Evolutionary conservation across 1,139 yeast genomes (phyloP).

Genomic region (Protomyces gravidus): DNA sequence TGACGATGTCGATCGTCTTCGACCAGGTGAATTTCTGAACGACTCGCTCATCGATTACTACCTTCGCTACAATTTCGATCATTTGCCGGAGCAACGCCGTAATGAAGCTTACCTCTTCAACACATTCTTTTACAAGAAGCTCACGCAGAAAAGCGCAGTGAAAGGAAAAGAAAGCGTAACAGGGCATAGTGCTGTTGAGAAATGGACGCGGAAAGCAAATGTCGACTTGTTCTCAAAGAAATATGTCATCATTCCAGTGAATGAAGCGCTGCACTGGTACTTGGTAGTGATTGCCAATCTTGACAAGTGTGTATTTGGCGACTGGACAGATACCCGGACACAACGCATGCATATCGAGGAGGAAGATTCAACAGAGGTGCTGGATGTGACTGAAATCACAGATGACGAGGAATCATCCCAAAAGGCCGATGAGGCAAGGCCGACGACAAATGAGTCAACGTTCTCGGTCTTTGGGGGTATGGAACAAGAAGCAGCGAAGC

Average conservation of each 20-base stretch:
- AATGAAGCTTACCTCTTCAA: conserved; percentile 55
- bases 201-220: conserved; percentile 64
- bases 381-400: conserved; percentile 9
- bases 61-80: conserved; percentile 36
- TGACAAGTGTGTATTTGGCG: conserved; percentile 31
- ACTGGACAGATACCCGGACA: neutral
- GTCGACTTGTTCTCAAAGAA: conserved; percentile 59
- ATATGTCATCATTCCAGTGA: conserved; percentile 73
- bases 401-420: neutral
- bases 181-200: conserved; percentile 62
- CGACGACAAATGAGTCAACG: neutral
- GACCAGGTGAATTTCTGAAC: conserved; percentile 44
- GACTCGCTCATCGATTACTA: conserved; percentile 46
- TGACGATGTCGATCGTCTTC: conserved; percentile 41
- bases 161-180: conserved; percentile 35
- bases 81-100: conserved; percentile 5
- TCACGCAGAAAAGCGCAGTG: conserved; percentile 41
- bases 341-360: neutral
- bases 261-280: conserved; percentile 78
- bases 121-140: conserved; percentile 75
- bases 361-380: conserved; percentile 3
- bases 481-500: neutral
- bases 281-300: conserved; percentile 62
- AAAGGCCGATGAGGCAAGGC: neutral
- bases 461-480: neutral